Conservation (phyloP, 78 protist species). For the Ministeria vibrans region DNA sequence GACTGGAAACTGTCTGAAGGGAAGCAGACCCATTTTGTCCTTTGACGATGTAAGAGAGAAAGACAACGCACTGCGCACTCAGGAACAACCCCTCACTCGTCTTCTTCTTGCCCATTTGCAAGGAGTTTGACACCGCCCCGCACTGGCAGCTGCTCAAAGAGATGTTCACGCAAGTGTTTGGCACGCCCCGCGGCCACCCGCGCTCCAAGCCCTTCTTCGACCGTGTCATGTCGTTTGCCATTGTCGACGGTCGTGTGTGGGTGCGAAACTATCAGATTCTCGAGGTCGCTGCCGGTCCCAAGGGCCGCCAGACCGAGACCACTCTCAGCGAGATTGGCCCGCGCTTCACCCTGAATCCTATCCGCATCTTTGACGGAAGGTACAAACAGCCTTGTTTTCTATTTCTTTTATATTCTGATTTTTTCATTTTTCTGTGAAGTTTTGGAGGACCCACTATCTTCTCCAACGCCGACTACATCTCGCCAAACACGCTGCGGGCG, state of each 20-base stretch:
- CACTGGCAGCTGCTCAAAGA: slow-evolving; percentile 60
- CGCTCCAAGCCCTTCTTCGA: slow-evolving; percentile 91
- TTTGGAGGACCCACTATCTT: slow-evolving; percentile 37
- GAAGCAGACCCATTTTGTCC: slow-evolving; percentile 84
- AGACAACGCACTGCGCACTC: too few species aligned
- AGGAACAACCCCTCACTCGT: too few species aligned
- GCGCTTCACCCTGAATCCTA: slow-evolving; percentile 67
- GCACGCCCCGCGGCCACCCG: slow-evolving; percentile 80
- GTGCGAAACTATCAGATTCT: slow-evolving; percentile 72
- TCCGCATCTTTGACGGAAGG: slow-evolving; percentile 57
- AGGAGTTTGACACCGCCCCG: slow-evolving; percentile 58
- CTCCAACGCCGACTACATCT: slow-evolving; percentile 25
- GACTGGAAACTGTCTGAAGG: slow-evolving; percentile 93
- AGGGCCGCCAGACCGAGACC: slow-evolving; percentile 5
- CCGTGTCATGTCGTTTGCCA: slow-evolving; percentile 78
- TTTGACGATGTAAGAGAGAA: too few species aligned
- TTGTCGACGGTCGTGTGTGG: slow-evolving; percentile 80
- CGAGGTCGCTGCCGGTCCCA: background rate
- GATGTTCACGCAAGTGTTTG: slow-evolving; percentile 65
- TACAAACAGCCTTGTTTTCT: too few species aligned
- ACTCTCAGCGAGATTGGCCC: slow-evolving; percentile 91
- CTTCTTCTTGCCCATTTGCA: background rate
- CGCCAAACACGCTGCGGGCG: slow-evolving; percentile 18
- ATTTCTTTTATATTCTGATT: background rate
- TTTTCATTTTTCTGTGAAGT: too few species aligned